Conservation (phyloP, 768 basidiomycete species). For the Phaeotremella fagi region DNA sequence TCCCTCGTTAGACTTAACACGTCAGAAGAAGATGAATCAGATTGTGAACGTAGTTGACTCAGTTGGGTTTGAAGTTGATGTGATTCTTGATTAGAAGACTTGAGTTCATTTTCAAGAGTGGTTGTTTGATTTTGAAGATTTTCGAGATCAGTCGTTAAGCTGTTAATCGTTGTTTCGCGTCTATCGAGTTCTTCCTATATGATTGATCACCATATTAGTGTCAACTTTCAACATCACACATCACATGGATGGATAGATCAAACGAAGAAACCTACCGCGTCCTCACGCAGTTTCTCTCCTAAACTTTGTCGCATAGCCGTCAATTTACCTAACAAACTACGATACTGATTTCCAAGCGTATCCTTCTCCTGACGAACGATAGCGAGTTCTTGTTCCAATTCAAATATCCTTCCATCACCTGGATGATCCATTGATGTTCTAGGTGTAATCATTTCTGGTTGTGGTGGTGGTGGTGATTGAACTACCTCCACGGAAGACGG, state of each 20-base stretch:
- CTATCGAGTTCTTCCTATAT: constrained; percentile 97
- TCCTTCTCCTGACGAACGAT: constrained; percentile 81
- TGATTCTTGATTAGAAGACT: constrained; percentile 68
- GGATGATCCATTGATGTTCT: constrained; percentile 14
- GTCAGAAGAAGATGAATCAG: constrained; percentile 41
- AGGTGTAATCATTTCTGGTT: background rate
- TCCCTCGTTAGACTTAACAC: constrained; percentile 54
- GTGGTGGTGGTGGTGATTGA: constrained; percentile 1
- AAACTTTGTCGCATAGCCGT: constrained; percentile 89
- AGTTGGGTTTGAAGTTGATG: constrained; percentile 68
- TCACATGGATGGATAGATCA: too few species aligned
- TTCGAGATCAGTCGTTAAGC: constrained; percentile 71
- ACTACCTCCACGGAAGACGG: too few species aligned
- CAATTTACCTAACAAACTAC: constrained; percentile 76
- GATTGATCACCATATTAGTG: too few species aligned
- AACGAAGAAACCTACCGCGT: constrained; percentile 73
- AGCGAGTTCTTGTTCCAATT: constrained; percentile 70
- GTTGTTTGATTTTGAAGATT: constrained; percentile 67
- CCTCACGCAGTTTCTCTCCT: constrained; percentile 90
- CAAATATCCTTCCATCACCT: constrained; percentile 22
- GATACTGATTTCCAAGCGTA: constrained; percentile 75
- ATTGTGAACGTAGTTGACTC: constrained; percentile 46
- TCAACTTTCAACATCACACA: background rate
- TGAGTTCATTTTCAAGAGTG: constrained; percentile 74
- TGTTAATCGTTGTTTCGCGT: constrained; percentile 74